These are phyloP conservation scores for Coniella vitis DNA, from an alignment of 2,329 filamentous ascomycete genomes.

Conservation along the genomic window DNA sequence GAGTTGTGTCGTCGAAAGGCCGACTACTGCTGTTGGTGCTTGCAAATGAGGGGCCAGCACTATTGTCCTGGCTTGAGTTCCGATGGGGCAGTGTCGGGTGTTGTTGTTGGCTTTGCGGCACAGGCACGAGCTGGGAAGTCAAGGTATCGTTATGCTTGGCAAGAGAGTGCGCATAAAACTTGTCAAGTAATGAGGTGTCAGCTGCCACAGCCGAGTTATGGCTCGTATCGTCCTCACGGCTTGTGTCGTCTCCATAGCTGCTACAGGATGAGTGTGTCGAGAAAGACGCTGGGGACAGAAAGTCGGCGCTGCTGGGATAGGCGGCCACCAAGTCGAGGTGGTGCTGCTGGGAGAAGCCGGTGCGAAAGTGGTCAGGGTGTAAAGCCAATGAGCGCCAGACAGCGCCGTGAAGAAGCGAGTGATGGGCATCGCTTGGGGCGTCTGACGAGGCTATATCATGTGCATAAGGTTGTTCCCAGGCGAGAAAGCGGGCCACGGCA, in stretches of 20 bases:
- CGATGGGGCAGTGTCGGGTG: neutral
- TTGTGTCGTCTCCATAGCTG: neutral
- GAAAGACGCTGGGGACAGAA: constrained; percentile 41
- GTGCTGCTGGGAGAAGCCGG: constrained; percentile 47
- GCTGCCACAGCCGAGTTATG: constrained; percentile 18
- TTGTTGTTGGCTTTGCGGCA: constrained; percentile 21
- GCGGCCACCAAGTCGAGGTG: constrained; percentile 25
- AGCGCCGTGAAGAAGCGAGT: constrained; percentile 24
- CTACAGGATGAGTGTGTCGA: constrained; percentile 17
- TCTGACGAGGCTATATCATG: constrained; percentile 9
- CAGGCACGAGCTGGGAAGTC: constrained; percentile 49
- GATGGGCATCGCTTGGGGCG: constrained; percentile 9
- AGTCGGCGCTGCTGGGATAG: constrained; percentile 30
- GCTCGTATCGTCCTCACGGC: neutral
- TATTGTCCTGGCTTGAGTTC: constrained; percentile 9
- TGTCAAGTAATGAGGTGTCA: constrained; percentile 34
- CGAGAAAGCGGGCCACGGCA: constrained; percentile 31
- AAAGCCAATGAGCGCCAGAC: constrained; percentile 51
- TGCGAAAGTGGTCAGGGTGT: constrained; percentile 36
- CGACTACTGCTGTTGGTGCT: constrained; percentile 22
- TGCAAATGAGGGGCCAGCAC: constrained; percentile 30
- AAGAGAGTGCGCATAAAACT: constrained; percentile 76
- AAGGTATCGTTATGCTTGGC: constrained; percentile 59
- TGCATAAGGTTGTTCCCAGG: constrained; percentile 15
- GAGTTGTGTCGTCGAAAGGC: constrained; percentile 20